A percentile compares a stretch with the other conserved stretches of the same genome.
Evolutionary conservation across 2,329 filamentous ascomycete species (phyloP).

Genomic region (Dryadomyces quercivorus): DNA sequence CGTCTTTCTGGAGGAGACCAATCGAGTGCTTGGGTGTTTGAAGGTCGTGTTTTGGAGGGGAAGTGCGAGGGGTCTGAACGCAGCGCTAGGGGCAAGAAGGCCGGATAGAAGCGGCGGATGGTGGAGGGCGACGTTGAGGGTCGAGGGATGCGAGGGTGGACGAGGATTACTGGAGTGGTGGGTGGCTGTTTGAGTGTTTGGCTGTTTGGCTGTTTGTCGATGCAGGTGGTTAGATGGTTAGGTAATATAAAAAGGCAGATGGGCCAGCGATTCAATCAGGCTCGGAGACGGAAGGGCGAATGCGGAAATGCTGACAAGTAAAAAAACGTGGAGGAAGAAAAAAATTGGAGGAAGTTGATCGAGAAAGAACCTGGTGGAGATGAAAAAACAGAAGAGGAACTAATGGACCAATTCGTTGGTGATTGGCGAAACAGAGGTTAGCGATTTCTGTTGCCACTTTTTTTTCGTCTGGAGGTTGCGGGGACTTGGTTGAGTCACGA

Average conservation of each 20-base stretch:
- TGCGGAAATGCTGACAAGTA: not conserved
- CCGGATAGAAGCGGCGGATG: too few relatives aligned
- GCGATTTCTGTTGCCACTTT: slow-evolving; percentile 1
- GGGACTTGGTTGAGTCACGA: not conserved
- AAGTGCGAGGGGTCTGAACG: too few relatives aligned
- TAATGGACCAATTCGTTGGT: not conserved
- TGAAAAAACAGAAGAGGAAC: not conserved
- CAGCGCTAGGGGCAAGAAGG: too few relatives aligned
- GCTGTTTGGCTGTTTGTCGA: too few relatives aligned
- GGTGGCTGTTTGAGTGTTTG: too few relatives aligned
- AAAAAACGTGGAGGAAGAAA: not conserved
- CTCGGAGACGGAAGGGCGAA: not conserved
- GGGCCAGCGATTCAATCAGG: not conserved
- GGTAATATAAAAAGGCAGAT: not conserved
- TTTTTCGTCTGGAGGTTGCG: not conserved
- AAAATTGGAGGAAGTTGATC: not conserved
- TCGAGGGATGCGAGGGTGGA: too few relatives aligned
- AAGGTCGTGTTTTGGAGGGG: too few relatives aligned
- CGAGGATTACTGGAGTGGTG: too few relatives aligned
- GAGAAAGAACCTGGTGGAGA: not conserved
- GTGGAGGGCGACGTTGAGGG: too few relatives aligned
- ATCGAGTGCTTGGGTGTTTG: too few relatives aligned
- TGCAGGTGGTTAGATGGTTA: too few relatives aligned
- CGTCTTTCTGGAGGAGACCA: too few relatives aligned
- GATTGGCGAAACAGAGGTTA: slow-evolving; percentile 3